phyloP scores from a whole-genome alignment of 1,284 basidiomycete species.

The Sporisorium graminicola region DNA sequence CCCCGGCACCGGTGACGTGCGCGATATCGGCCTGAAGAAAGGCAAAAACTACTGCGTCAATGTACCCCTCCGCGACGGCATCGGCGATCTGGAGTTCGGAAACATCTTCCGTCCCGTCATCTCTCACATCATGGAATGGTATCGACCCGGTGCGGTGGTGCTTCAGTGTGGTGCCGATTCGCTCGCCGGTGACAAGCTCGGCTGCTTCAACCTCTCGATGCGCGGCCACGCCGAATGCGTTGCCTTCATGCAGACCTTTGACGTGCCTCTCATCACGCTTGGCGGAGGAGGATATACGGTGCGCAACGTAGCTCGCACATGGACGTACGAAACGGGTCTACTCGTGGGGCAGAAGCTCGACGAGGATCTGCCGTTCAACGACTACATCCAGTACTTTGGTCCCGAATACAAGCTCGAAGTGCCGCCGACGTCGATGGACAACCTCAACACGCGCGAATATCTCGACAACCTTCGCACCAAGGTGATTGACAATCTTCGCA shows the following conservation, averaged over 20 bases:
- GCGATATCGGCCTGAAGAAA: conserved; percentile 85
- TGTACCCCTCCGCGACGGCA: conserved; percentile 92
- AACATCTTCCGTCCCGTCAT: conserved; percentile 78
- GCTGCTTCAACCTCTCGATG: conserved; percentile 96
- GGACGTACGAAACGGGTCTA: conserved; percentile 97
- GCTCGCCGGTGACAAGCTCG: conserved; percentile 92
- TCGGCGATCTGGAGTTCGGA: conserved; percentile 81
- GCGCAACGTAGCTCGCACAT: conserved; percentile 88
- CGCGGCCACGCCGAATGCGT: conserved; percentile 91
- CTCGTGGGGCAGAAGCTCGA: conserved; percentile 88
- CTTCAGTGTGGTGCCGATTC: conserved; percentile 97
- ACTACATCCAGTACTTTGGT: conserved; percentile 98
- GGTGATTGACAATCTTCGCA: conserved; percentile 83
- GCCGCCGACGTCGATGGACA: conserved; percentile 90
- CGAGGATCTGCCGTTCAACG: conserved; percentile 85
- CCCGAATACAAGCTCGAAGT: conserved; percentile 95
- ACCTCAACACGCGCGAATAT: conserved; percentile 87
- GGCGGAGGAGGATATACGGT: conserved; percentile 98
- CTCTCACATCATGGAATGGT: conserved; percentile 88
- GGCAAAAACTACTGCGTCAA: conserved; percentile 94
- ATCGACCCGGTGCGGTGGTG: conserved; percentile 87
- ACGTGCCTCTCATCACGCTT: conserved; percentile 88
- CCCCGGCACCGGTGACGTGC: conserved; percentile 80
- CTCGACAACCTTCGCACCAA: conserved; percentile 81
- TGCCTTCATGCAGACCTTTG: conserved; percentile 84